phyloP scores from a whole-genome alignment of 768 basidiomycete genomes.

The Tricholoma matsutake region DNA sequence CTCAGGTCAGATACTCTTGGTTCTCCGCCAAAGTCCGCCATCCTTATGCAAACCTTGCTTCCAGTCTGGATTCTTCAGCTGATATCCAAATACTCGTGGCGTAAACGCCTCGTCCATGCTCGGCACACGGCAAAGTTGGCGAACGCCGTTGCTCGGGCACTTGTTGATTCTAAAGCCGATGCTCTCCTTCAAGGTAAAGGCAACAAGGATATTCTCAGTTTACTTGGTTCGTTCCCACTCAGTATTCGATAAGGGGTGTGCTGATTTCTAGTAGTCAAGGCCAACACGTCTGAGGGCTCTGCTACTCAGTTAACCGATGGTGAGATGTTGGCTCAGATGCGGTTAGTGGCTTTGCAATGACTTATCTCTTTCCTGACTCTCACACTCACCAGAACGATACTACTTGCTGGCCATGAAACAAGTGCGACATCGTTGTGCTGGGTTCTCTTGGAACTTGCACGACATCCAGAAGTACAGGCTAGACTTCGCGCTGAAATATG shows the following conservation, averaged over 20 bases:
- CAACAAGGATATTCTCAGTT: slow-evolving; percentile 51
- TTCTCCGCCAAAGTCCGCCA: slow-evolving; percentile 40
- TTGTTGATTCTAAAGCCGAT: slow-evolving; percentile 47
- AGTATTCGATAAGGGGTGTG: background rate
- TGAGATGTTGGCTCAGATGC: slow-evolving; percentile 41
- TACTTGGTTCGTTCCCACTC: slow-evolving; percentile 45
- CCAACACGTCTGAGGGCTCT: slow-evolving; percentile 40
- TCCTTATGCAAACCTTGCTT: slow-evolving; percentile 48
- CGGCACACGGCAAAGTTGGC: slow-evolving; percentile 43
- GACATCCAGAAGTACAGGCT: slow-evolving; percentile 53
- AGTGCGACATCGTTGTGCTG: slow-evolving; percentile 57
- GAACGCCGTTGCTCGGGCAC: slow-evolving; percentile 41
- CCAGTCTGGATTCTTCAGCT: slow-evolving; percentile 44
- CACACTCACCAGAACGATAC: slow-evolving; percentile 32
- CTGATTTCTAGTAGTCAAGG: slow-evolving; percentile 32
- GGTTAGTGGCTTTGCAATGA: slow-evolving; percentile 15
- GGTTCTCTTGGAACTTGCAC: slow-evolving; percentile 61
- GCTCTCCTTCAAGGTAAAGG: slow-evolving; percentile 47
- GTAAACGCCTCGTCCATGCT: slow-evolving; percentile 43
- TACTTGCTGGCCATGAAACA: slow-evolving; percentile 58
- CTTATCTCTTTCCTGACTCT: background rate
- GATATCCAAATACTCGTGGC: slow-evolving; percentile 44
- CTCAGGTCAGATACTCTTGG: slow-evolving; percentile 48
- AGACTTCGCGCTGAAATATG: slow-evolving; percentile 60
- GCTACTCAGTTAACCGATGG: slow-evolving; percentile 34